Evolutionary conservation across 371 early-diverging fungal genomes (phyloP), one percentile per base, ranked within the genome.

Genomic region (Mucor circinelloides): DNA sequence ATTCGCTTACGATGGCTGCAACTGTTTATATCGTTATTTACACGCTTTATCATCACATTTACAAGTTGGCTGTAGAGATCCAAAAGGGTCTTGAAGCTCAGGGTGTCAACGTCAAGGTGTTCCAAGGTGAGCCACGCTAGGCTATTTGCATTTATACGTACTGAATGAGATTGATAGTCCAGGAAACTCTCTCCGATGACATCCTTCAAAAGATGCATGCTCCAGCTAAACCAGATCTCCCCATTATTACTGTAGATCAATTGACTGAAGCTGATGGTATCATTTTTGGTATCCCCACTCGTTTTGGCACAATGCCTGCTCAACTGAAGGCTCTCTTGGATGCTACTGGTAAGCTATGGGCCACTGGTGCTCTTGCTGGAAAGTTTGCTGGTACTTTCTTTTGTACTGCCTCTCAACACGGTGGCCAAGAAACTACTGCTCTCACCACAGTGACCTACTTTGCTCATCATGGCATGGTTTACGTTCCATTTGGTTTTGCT

Each of bases 351-450:
- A 73, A 76, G 55, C 75, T 94, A 17, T 95, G 94, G 94, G 80
- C 83, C 2, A 73, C 62, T 0, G 87, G 88, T 17, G 85, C 88
- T 0, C 73, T 94, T 42, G 71, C 77, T 19, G 91, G 90, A n/a
- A 95, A 94, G 75, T 85, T 86, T 58, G 93, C 82, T 10, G 94
- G 87, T 9, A 74, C 84, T 58, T 95, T 95, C 75, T 88, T 87
- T 57, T 89, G 90, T 30, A 90, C 94, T 6, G 89, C 83, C 2
- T 80, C 88, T 44, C 83, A 80, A 72, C 87, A 87, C 66, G 94
- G 93, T 57, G 95, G 94, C 8, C 91, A 91, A 67, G 95, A 95
- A 72, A 89, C 91, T 6, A 93, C 94, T 1, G 89, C 89, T 5
- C 74, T 85, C n/a, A 85, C 89, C 19, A 80, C 90, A 38, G 55